Evolutionary conservation across 768 basidiomycete genomes (phyloP).

Genomic region (Suillus tomentosus): DNA sequence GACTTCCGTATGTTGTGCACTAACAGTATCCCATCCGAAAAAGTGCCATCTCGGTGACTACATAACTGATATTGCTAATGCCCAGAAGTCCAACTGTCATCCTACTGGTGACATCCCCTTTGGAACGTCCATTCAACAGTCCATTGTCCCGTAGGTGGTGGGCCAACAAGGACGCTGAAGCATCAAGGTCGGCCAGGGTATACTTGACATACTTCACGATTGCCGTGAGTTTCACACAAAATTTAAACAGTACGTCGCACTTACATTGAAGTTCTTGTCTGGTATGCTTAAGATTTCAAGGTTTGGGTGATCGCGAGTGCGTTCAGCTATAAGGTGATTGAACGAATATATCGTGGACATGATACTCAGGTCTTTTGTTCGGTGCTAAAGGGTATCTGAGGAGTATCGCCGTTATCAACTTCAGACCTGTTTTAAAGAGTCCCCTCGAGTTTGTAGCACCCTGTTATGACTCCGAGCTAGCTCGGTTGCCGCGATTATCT

Average conservation of each 20-base stretch:
- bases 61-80: slow-evolving; percentile 30
- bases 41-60: slow-evolving; percentile 26
- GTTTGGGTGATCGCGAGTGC: slow-evolving; percentile 22
- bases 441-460: too few relatives aligned
- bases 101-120: slow-evolving; percentile 25
- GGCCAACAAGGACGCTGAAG: slow-evolving; percentile 29
- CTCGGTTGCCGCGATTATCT: too few relatives aligned
- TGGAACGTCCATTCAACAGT: slow-evolving; percentile 24
- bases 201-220: slow-evolving; percentile 27
- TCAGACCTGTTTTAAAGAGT: not conserved
- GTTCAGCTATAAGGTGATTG: slow-evolving; percentile 29
- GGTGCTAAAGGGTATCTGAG: not conserved
- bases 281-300: slow-evolving; percentile 26
- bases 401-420: not conserved
- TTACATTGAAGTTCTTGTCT: slow-evolving; percentile 27
- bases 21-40: slow-evolving; percentile 35
- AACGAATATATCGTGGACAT: slow-evolving; percentile 29
- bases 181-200: slow-evolving; percentile 27
- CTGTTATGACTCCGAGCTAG: too few relatives aligned
- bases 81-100: slow-evolving; percentile 30
- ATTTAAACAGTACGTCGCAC: not conserved
- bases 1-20: slow-evolving; percentile 7
- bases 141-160: slow-evolving; percentile 24
- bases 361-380: not conserved
- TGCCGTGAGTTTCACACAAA: not conserved